phyloP scores from a whole-genome alignment of 805 yeast genomes.

The Yamadazyma endophytica region DNA sequence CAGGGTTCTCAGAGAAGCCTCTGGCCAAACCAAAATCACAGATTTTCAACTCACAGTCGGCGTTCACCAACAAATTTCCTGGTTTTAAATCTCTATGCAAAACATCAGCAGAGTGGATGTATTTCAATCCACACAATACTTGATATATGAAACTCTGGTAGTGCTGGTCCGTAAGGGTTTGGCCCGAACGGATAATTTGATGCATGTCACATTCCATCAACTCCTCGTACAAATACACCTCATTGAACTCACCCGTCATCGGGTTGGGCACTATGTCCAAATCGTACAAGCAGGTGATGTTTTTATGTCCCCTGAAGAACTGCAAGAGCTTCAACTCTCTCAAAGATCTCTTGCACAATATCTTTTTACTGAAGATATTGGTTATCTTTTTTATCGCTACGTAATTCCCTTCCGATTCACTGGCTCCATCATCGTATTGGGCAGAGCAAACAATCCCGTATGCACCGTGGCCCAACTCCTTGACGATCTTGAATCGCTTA shows the following conservation, averaged over 20 bases:
- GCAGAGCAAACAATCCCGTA: constrained; percentile 97
- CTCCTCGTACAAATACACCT: constrained; percentile 90
- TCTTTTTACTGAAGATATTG: constrained; percentile 86
- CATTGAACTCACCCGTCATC: constrained; percentile 68
- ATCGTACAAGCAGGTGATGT: constrained; percentile 92
- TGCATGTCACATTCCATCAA: constrained; percentile 99
- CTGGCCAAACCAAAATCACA: constrained; percentile 97
- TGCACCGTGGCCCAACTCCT: constrained; percentile 97
- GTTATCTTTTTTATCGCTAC: constrained; percentile 97
- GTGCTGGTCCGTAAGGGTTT: constrained; percentile 90
- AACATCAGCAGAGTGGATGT: constrained; percentile 88
- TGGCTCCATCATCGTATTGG: constrained; percentile 68
- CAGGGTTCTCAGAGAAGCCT: constrained; percentile 79
- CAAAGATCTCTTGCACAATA: constrained; percentile 85
- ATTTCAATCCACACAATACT: constrained; percentile 83
- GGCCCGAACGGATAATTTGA: constrained; percentile 91
- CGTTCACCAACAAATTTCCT: constrained; percentile 86
- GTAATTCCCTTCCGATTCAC: constrained; percentile 26
- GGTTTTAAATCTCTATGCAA: constrained; percentile 94
- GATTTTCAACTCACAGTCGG: constrained; percentile 93
- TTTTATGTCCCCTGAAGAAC: constrained; percentile 94
- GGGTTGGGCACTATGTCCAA: constrained; percentile 81
- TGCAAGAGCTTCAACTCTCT: constrained; percentile 86
- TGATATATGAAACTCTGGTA: constrained; percentile 92
- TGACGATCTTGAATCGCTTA: constrained; percentile 78